A percentile compares a stretch with the other conserved stretches of the same genome.
phyloP scores from a whole-genome alignment of 1,284 basidiomycete genomes.

The Phellopilus nigrolimitatus region DNA sequence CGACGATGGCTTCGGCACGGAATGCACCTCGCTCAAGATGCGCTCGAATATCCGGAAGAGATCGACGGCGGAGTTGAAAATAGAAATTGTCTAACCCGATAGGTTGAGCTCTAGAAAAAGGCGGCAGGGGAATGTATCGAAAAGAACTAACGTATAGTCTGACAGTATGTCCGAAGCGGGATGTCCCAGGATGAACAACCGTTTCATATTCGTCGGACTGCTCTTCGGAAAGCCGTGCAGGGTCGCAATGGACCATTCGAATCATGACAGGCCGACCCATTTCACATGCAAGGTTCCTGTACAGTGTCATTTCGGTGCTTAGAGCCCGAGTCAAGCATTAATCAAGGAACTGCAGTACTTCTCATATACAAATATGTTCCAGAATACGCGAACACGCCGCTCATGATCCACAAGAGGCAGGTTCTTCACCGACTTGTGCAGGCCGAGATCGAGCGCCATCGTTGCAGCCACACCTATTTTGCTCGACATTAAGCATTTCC shows the following conservation, averaged over 20 bases:
- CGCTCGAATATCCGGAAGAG: constrained; percentile 20
- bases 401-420: constrained; percentile 18
- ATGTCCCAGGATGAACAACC: constrained; percentile 9
- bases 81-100: constrained; percentile 18
- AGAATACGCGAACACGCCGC: constrained; percentile 20
- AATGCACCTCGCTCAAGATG: constrained; percentile 18
- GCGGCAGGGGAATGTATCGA: neutral
- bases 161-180: constrained; percentile 12
- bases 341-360: constrained; percentile 2
- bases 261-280: constrained; percentile 20
- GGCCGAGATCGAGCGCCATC: constrained; percentile 21
- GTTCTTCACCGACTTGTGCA: constrained; percentile 17
- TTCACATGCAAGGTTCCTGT: constrained; percentile 19
- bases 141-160: constrained; percentile 14
- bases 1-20: constrained; percentile 7
- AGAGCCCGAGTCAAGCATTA: neutral
- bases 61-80: constrained; percentile 21
- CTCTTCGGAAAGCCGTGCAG: constrained; percentile 18
- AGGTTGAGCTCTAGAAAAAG: neutral
- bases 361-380: constrained; percentile 21
- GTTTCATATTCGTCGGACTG: constrained; percentile 21
- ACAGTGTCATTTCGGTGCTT: neutral
- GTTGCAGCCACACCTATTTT: constrained; percentile 19
- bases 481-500: neutral
- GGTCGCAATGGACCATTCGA: constrained; percentile 20